These are phyloP conservation scores for Lyophyllum shimeji DNA, from an alignment of 768 basidiomycete genomes.

Conservation along the genomic window DNA sequence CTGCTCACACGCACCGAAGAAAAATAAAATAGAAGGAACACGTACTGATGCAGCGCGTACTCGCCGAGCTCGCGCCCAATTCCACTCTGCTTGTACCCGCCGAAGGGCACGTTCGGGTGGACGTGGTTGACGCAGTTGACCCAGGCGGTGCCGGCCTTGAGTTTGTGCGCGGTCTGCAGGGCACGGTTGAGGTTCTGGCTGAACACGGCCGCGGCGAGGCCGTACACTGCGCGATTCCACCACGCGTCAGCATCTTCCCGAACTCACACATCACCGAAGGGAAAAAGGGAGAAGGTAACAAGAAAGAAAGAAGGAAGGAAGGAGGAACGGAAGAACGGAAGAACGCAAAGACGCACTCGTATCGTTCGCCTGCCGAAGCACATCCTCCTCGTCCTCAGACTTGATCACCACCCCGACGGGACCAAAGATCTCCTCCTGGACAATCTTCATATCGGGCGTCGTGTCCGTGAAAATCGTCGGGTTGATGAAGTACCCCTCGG, in stretches of 20 bases:
- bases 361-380: constrained; percentile 78
- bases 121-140: constrained; percentile 53
- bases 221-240: constrained; percentile 53
- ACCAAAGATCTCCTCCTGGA: constrained; percentile 70
- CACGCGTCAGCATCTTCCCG: too few relatives aligned
- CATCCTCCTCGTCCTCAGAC: constrained; percentile 58
- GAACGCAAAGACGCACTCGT: constrained; percentile 38
- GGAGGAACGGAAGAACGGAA: too few relatives aligned
- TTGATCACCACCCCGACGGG: constrained; percentile 70
- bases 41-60: constrained; percentile 65
- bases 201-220: constrained; percentile 88
- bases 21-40: constrained; percentile 9
- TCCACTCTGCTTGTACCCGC: constrained; percentile 83
- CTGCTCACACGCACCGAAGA: too few relatives aligned
- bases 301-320: too few relatives aligned
- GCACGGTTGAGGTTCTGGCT: constrained; percentile 76
- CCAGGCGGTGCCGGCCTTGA: constrained; percentile 85
- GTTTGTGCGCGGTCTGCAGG: constrained; percentile 64
- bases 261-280: neutral
- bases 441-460: constrained; percentile 64
- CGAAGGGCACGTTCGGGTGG: constrained; percentile 68
- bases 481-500: constrained; percentile 57
- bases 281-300: too few relatives aligned
- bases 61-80: constrained; percentile 81
- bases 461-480: constrained; percentile 71